Conservation (phyloP, 2,329 filamentous ascomycete genomes). For the Aspergillus sp. region DNA sequence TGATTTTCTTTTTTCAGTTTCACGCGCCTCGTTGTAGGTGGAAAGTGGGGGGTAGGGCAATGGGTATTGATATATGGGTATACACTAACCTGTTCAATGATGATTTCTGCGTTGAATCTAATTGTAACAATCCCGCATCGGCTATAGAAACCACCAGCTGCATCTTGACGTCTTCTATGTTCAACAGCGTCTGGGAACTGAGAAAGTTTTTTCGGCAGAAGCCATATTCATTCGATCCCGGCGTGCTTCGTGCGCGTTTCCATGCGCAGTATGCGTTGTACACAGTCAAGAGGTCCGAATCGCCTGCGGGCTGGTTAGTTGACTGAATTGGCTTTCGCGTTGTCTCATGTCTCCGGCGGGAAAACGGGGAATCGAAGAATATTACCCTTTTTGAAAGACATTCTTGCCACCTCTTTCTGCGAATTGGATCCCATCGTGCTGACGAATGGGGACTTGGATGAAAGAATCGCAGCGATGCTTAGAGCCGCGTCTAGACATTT, state of each 20-base stretch:
- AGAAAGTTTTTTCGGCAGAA: conserved; percentile 96
- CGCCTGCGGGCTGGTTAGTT: conserved; percentile 41
- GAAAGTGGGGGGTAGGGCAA: background rate
- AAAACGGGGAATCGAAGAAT: background rate
- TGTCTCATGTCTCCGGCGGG: background rate
- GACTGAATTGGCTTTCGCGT: background rate
- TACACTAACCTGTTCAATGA: conserved; percentile 52
- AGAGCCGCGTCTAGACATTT: conserved; percentile 85
- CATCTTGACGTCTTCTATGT: conserved; percentile 92
- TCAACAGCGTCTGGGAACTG: conserved; percentile 74
- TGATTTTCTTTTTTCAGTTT: conserved; percentile 3
- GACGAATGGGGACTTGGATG: conserved; percentile 88
- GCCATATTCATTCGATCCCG: conserved; percentile 66
- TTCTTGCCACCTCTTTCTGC: conserved; percentile 71
- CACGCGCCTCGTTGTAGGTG: background rate
- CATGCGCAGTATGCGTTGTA: conserved; percentile 91
- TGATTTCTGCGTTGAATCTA: conserved; percentile 65
- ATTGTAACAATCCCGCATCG: conserved; percentile 72
- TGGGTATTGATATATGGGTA: background rate
- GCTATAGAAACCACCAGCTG: conserved; percentile 78
- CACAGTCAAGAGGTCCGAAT: conserved; percentile 84
- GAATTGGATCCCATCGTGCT: conserved; percentile 74
- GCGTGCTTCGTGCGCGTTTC: conserved; percentile 70
- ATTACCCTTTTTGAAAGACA: conserved; percentile 63
- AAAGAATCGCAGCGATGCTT: conserved; percentile 85